A percentile compares a stretch with the other conserved stretches of the same genome.
Evolutionary conservation across 306 rosid species (phyloP).

Genomic region (Echinosophora koreensis): DNA sequence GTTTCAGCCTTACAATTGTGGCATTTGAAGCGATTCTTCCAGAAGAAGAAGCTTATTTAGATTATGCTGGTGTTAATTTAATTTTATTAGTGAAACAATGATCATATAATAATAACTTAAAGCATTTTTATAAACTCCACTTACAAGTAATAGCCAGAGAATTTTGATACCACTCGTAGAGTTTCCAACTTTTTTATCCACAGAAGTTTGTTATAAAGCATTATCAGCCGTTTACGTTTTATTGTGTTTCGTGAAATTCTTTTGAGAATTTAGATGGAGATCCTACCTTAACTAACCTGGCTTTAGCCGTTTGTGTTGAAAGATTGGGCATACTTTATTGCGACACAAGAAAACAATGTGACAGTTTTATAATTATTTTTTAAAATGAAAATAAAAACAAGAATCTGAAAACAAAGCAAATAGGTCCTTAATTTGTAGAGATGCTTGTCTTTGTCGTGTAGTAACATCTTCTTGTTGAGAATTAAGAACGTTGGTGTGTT

Average conservation of each 20-base stretch:
- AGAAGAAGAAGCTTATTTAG: constrained; percentile 93
- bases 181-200: constrained; percentile 42
- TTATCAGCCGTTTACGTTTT: no score
- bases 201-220: neutral
- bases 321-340: no score
- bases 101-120: neutral
- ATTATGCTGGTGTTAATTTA: constrained; percentile 19
- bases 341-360: no score
- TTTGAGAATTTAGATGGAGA: no score
- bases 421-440: no score
- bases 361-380: no score
- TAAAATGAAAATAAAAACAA: neutral
- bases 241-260: no score
- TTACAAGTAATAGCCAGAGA: constrained; percentile 37
- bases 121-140: constrained; percentile 24
- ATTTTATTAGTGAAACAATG: constrained; percentile 38
- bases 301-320: no score
- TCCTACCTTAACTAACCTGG: no score
- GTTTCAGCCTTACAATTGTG: constrained; percentile 81
- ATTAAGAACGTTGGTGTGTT: no score
- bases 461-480: no score
- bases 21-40: constrained; percentile 90
- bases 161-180: constrained; percentile 44
- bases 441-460: no score
- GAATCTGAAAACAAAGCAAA: neutral